These are phyloP conservation scores for Thalassiosira ordinaria DNA, from an alignment of 352 stramenopile species.

Conservation along the genomic window DNA sequence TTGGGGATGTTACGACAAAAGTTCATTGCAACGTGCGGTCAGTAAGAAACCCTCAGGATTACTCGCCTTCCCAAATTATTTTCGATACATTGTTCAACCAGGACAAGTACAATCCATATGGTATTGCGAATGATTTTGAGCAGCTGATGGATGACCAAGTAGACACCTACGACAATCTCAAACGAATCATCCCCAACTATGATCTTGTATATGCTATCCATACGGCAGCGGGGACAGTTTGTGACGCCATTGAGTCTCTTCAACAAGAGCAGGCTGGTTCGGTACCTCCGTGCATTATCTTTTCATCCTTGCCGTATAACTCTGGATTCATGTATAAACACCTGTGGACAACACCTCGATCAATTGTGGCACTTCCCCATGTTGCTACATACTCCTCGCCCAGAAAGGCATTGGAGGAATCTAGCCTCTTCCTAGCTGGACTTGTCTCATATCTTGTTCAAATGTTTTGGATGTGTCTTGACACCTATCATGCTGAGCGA, in stretches of 20 bases:
- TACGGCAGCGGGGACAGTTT: slow-evolving; percentile 26
- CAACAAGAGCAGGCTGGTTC: not conserved
- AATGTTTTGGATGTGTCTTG: slow-evolving; percentile 37
- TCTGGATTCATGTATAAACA: not conserved
- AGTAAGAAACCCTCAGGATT: slow-evolving; percentile 23
- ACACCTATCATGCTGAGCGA: slow-evolving; percentile 19
- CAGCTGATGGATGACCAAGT: slow-evolving; percentile 35
- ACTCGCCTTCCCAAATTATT: slow-evolving; percentile 21
- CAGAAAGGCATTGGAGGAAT: not conserved
- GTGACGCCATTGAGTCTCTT: slow-evolving; percentile 30
- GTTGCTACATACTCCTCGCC: slow-evolving; percentile 22
- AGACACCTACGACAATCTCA: slow-evolving; percentile 22
- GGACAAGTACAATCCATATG: slow-evolving; percentile 26
- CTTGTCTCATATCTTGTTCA: slow-evolving; percentile 2
- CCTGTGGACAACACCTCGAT: slow-evolving; percentile 12
- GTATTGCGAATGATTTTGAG: slow-evolving; percentile 18
- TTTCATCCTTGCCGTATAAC: slow-evolving; percentile 42
- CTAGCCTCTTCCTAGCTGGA: not conserved
- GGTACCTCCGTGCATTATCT: slow-evolving; percentile 25
- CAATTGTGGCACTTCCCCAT: slow-evolving; percentile 26
- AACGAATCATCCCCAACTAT: slow-evolving; percentile 11
- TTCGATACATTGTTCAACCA: not conserved
- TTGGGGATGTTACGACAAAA: slow-evolving; percentile 18
- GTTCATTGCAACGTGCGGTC: slow-evolving; percentile 21
- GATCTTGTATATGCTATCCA: slow-evolving; percentile 34